These are phyloP conservation scores for Auriscalpium orientale DNA, from an alignment of 768 basidiomycete genomes.

Conservation along the genomic window DNA sequence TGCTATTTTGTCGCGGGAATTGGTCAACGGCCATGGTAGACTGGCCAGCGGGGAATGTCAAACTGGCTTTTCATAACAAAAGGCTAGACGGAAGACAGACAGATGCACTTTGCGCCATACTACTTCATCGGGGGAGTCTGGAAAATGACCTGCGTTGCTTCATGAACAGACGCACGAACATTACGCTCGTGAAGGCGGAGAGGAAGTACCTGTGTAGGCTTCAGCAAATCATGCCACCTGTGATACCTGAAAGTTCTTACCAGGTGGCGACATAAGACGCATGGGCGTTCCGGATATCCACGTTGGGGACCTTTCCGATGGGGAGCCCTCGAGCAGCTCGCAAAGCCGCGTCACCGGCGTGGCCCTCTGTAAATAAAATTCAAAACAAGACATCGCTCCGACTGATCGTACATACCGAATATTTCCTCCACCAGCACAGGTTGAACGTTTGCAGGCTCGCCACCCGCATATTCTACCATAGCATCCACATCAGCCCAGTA, in stretches of 20 bases:
- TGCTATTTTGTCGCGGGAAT: no score
- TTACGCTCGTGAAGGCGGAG: conserved; percentile 74
- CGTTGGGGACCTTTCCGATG: conserved; percentile 71
- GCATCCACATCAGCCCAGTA: conserved; percentile 83
- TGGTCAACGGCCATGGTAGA: no score
- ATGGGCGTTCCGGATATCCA: conserved; percentile 91
- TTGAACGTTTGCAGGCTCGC: conserved; percentile 63
- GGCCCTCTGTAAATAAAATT: conserved; percentile 56
- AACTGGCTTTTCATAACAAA: no score
- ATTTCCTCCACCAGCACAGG: conserved; percentile 88
- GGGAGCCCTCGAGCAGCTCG: conserved; percentile 68
- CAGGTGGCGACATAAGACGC: conserved; percentile 93
- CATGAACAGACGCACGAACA: conserved; percentile 66
- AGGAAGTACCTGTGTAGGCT: conserved; percentile 67
- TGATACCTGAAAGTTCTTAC: conserved; percentile 33
- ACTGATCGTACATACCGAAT: conserved; percentile 53
- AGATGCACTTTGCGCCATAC: neutral
- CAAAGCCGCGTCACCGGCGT: conserved; percentile 62
- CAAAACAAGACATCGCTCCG: neutral
- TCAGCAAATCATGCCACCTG: neutral
- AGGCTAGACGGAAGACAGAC: no score
- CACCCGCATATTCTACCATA: conserved; percentile 76
- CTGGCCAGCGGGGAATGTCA: no score
- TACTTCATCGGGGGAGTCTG: conserved; percentile 46
- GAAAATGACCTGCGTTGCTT: conserved; percentile 46